Conservation (phyloP, 2,329 filamentous ascomycete genomes). For the Fusarium avenaceum region DNA sequence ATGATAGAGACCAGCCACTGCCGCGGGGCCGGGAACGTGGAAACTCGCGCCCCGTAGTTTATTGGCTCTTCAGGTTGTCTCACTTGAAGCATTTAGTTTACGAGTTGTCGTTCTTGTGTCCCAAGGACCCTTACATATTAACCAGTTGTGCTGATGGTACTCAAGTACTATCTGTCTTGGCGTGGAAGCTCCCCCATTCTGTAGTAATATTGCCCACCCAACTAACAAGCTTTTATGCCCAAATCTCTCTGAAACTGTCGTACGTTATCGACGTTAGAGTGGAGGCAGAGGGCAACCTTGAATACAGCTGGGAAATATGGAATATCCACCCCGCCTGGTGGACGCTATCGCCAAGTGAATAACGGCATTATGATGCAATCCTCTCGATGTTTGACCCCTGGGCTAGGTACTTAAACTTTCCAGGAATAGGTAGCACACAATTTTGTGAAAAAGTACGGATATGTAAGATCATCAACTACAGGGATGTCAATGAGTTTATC, state of each 20-base stretch:
- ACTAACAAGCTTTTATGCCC: slow-evolving; percentile 9
- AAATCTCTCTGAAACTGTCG: slow-evolving; percentile 9
- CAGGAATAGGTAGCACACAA: background rate
- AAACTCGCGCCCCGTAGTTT: slow-evolving; percentile 8
- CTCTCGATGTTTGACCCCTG: background rate
- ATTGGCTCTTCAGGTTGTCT: slow-evolving; percentile 9
- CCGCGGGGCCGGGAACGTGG: slow-evolving; percentile 4
- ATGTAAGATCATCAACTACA: background rate
- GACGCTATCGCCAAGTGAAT: slow-evolving; percentile 4
- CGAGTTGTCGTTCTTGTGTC: too few relatives aligned
- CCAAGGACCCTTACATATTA: background rate
- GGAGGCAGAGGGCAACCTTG: slow-evolving; percentile 11
- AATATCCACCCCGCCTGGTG: slow-evolving; percentile 11
- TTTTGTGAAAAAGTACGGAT: too few relatives aligned
- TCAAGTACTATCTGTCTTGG: background rate
- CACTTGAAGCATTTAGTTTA: background rate
- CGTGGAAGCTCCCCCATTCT: background rate
- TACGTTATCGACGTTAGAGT: slow-evolving; percentile 19
- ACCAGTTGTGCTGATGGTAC: background rate
- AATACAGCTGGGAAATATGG: background rate
- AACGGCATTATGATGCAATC: slow-evolving; percentile 34
- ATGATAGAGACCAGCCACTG: slow-evolving; percentile 1
- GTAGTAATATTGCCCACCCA: background rate
- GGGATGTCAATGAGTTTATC: background rate
- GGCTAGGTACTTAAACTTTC: background rate